phyloP scores from a whole-genome alignment of 108 stramenopile genomes.

The Nitzschia sp. region DNA sequence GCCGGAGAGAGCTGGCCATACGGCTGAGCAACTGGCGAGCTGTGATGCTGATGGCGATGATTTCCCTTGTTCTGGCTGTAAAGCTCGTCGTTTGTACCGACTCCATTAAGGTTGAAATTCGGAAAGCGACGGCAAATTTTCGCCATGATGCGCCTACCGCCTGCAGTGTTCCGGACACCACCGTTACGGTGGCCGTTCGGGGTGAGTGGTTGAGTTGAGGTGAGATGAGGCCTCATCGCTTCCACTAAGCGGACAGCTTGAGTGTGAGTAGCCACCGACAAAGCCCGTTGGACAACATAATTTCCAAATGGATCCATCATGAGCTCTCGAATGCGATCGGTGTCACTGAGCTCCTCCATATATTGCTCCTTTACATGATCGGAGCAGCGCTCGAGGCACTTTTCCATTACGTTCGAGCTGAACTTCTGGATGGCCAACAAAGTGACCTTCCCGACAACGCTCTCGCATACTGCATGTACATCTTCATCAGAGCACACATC shows the following conservation, averaged over 20 bases:
- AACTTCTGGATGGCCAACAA: slow-evolving; percentile 95
- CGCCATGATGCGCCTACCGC: slow-evolving; percentile 90
- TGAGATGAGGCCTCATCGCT: slow-evolving; percentile 92
- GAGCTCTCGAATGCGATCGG: slow-evolving; percentile 80
- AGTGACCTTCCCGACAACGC: slow-evolving; percentile 87
- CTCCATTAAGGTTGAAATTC: slow-evolving; percentile 75
- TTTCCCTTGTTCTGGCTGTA: slow-evolving; percentile 46
- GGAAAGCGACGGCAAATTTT: slow-evolving; percentile 95
- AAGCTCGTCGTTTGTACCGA: slow-evolving; percentile 38
- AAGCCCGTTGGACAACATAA: slow-evolving; percentile 94
- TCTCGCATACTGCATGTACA: slow-evolving; percentile 89
- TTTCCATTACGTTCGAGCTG: slow-evolving; percentile 98
- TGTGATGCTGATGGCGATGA: slow-evolving; percentile 31
- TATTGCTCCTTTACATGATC: slow-evolving; percentile 85
- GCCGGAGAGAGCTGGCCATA: slow-evolving; percentile 22
- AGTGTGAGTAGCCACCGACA: slow-evolving; percentile 91
- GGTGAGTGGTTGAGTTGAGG: slow-evolving; percentile 53
- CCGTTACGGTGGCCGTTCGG: slow-evolving; percentile 63
- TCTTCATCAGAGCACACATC: slow-evolving; percentile 92
- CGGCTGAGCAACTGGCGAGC: slow-evolving; percentile 11
- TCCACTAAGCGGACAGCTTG: slow-evolving; percentile 92
- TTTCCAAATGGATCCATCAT: slow-evolving; percentile 98
- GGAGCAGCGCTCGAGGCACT: slow-evolving; percentile 93
- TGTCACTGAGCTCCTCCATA: slow-evolving; percentile 84
- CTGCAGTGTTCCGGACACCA: slow-evolving; percentile 93